Evolutionary conservation across 1,139 yeast genomes (phyloP).

Genomic region (Trichomonascaceae sp.): DNA sequence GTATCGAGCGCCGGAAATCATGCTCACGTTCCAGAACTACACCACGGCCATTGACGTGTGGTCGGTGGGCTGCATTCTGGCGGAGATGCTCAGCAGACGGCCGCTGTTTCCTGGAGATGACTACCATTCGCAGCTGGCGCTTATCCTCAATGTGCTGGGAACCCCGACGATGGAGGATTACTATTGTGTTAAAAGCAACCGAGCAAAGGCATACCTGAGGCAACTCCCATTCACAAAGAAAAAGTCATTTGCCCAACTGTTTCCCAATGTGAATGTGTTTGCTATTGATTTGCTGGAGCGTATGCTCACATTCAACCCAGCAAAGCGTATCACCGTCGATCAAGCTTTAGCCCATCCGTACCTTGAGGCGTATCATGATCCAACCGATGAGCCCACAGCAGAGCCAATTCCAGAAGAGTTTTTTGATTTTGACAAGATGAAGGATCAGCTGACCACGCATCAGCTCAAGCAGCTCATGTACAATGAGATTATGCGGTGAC

Average conservation of each 20-base stretch:
- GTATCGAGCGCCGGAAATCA: slow-evolving; percentile 96
- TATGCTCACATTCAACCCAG: slow-evolving; percentile 70
- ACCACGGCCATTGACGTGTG: slow-evolving; percentile 93
- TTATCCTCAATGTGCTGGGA: slow-evolving; percentile 81
- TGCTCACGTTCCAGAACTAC: slow-evolving; percentile 87
- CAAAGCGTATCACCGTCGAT: slow-evolving; percentile 61
- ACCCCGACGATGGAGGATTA: slow-evolving; percentile 80
- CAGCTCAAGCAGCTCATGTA: slow-evolving; percentile 62
- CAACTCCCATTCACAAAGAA: slow-evolving; percentile 55
- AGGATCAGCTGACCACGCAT: slow-evolving; percentile 53
- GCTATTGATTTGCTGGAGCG: slow-evolving; percentile 69
- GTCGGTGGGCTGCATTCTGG: slow-evolving; percentile 94
- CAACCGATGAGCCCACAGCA: slow-evolving; percentile 71
- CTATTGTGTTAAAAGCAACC: slow-evolving; percentile 60
- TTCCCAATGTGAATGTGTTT: slow-evolving; percentile 45
- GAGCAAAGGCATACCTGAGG: slow-evolving; percentile 79
- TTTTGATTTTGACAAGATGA: slow-evolving; percentile 69
- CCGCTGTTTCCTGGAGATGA: slow-evolving; percentile 94
- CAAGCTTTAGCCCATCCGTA: slow-evolving; percentile 80
- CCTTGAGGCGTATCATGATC: slow-evolving; percentile 65
- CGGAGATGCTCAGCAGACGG: slow-evolving; percentile 77
- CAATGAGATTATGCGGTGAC: slow-evolving; percentile 40
- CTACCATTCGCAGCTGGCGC: slow-evolving; percentile 77
- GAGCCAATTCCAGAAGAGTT: slow-evolving; percentile 61
- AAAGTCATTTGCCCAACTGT: slow-evolving; percentile 40